Evolutionary conservation across 2,329 filamentous ascomycete genomes (phyloP).

Genomic region (Fonsecaea pugnacius): DNA sequence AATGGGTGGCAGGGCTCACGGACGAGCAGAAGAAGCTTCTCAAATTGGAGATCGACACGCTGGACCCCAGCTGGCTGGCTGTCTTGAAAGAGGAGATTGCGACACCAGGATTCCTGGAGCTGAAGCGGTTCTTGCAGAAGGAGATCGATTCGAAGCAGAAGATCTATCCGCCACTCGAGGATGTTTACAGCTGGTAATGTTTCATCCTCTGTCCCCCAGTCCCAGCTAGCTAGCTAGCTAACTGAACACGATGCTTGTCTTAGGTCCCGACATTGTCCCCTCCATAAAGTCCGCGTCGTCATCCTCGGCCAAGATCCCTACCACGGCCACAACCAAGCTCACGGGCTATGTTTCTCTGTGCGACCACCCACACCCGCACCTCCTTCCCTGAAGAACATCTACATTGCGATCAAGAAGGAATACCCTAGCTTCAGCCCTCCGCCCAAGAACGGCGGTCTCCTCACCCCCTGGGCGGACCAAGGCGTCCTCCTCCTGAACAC

Average conservation of each 20-base stretch:
- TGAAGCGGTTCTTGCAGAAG: slow-evolving; percentile 84
- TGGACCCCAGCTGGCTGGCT: slow-evolving; percentile 89
- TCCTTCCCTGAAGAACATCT: slow-evolving; percentile 92
- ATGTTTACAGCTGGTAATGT: slow-evolving; percentile 90
- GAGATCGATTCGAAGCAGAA: slow-evolving; percentile 76
- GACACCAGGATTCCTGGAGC: slow-evolving; percentile 76
- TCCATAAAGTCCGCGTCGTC: slow-evolving; percentile 85
- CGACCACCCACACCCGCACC: slow-evolving; percentile 85
- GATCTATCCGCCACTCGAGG: slow-evolving; percentile 83
- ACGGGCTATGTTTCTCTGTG: slow-evolving; percentile 94
- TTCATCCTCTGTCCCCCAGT: not conserved
- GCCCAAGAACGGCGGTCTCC: slow-evolving; percentile 75
- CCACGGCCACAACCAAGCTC: slow-evolving; percentile 92
- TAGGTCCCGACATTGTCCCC: slow-evolving; percentile 92
- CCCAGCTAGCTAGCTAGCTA: not conserved
- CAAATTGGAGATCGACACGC: slow-evolving; percentile 85
- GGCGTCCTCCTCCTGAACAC: slow-evolving; percentile 94
- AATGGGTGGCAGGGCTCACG: slow-evolving; percentile 81
- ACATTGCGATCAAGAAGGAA: slow-evolving; percentile 82
- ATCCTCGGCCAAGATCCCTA: slow-evolving; percentile 97
- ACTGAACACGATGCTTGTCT: slow-evolving; percentile 12
- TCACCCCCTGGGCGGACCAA: slow-evolving; percentile 91
- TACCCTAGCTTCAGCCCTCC: slow-evolving; percentile 80
- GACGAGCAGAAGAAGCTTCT: slow-evolving; percentile 81
- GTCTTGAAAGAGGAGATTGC: slow-evolving; percentile 85